Conservation (phyloP, 257 asterid species). For the Primulina huaijiensis region DNA sequence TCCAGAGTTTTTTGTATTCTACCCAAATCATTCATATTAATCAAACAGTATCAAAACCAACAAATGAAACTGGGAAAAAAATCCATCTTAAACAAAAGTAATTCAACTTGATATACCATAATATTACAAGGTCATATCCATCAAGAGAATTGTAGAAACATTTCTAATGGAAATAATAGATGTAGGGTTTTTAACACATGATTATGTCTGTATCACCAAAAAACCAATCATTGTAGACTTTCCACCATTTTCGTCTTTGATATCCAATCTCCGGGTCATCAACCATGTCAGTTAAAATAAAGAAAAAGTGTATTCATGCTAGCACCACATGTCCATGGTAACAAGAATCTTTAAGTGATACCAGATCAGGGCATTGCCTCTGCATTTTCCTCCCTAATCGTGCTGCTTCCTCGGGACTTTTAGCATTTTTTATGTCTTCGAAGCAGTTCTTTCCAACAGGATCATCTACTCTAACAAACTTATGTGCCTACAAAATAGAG, state of each 20-base stretch:
- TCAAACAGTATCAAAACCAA: not conserved
- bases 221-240: slow-evolving; percentile 17
- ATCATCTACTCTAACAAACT: slow-evolving; percentile 67
- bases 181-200: slow-evolving; percentile 8
- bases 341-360: slow-evolving; percentile 26
- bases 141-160: not conserved
- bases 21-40: not conserved
- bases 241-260: slow-evolving; percentile 1
- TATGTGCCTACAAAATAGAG: slow-evolving; percentile 56
- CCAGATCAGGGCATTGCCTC: slow-evolving; percentile 76
- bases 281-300: slow-evolving; percentile 18
- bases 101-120: not conserved
- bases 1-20: slow-evolving; percentile 1
- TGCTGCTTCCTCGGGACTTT: slow-evolving; percentile 99
- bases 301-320: slow-evolving; percentile 11
- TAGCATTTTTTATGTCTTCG: slow-evolving; percentile 62
- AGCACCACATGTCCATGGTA: not conserved
- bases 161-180: slow-evolving; percentile 4
- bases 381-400: slow-evolving; percentile 83
- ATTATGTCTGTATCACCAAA: not conserved
- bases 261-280: slow-evolving; percentile 10
- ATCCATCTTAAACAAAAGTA: slow-evolving; percentile 1
- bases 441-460: slow-evolving; percentile 53
- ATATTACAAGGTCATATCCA: not conserved
- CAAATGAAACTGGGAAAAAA: not conserved